phyloP scores from a whole-genome alignment of 1,139 yeast species.

The Zygosaccharomyces pseudobailii region DNA sequence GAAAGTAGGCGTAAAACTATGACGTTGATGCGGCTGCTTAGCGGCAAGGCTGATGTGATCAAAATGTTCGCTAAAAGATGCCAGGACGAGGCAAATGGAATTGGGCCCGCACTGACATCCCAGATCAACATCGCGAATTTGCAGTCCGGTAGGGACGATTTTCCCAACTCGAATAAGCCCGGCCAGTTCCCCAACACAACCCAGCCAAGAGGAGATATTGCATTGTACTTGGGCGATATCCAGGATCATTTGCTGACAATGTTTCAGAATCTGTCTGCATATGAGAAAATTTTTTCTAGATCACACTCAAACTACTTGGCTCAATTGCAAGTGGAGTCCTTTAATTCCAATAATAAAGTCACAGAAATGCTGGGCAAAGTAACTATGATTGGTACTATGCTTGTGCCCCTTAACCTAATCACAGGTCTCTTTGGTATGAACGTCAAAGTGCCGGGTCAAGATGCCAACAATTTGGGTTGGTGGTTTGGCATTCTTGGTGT shows the following conservation, averaged over 20 bases:
- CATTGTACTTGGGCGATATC: slow-evolving; percentile 89
- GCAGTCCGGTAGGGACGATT: slow-evolving; percentile 15
- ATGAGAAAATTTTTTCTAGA: slow-evolving; percentile 88
- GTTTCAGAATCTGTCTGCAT: slow-evolving; percentile 84
- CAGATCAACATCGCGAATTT: slow-evolving; percentile 36
- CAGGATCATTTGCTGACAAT: slow-evolving; percentile 96
- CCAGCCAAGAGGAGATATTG: slow-evolving; percentile 78
- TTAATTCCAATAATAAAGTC: slow-evolving; percentile 75
- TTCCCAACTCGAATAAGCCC: not conserved
- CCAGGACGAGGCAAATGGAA: slow-evolving; percentile 53
- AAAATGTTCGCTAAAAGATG: slow-evolving; percentile 96
- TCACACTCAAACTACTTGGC: slow-evolving; percentile 92
- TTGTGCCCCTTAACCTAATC: slow-evolving; percentile 83
- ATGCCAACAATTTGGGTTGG: slow-evolving; percentile 44
- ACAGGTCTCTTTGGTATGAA: slow-evolving; percentile 98
- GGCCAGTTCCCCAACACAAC: slow-evolving; percentile 32
- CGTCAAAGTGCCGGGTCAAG: slow-evolving; percentile 77
- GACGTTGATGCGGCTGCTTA: slow-evolving; percentile 83
- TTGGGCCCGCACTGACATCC: slow-evolving; percentile 37
- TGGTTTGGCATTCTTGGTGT: slow-evolving; percentile 64
- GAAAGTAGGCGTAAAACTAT: slow-evolving; percentile 85
- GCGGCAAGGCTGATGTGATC: slow-evolving; percentile 96
- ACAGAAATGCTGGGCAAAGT: slow-evolving; percentile 86
- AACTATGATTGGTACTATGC: slow-evolving; percentile 82
- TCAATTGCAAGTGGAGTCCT: slow-evolving; percentile 88